phyloP scores from a whole-genome alignment of 352 stramenopile genomes.

The Globisporangium nodosum region DNA sequence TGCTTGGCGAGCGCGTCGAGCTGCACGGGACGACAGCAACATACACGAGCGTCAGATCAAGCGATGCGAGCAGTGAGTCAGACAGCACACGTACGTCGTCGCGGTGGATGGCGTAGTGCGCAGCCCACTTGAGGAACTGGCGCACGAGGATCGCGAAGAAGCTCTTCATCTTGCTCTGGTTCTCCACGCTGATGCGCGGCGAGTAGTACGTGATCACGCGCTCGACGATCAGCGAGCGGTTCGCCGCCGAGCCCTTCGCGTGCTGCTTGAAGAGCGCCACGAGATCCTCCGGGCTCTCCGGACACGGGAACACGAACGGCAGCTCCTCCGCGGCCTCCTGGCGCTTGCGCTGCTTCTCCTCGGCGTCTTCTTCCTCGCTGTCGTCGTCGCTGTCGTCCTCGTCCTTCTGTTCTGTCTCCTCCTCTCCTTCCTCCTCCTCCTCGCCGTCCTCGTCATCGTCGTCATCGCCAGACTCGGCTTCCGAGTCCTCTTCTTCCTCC shows the following conservation, averaged over 20 bases:
- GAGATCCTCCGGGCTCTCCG: conserved; percentile 89
- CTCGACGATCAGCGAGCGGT: conserved; percentile 86
- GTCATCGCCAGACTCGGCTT: conserved; percentile 68
- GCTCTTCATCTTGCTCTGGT: conserved; percentile 95
- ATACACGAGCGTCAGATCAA: conserved; percentile 24
- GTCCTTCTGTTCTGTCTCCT: conserved; percentile 33
- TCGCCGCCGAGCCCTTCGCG: conserved; percentile 64
- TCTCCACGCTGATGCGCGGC: conserved; percentile 90
- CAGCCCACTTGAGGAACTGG: conserved; percentile 90
- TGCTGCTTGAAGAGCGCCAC: conserved; percentile 86
- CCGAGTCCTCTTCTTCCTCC: conserved; percentile 32
- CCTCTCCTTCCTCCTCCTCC: conserved; percentile 48
- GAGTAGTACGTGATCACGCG: conserved; percentile 93
- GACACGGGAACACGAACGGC: conserved; percentile 94
- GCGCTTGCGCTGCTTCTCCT: conserved; percentile 41
- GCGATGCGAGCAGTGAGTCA: neutral
- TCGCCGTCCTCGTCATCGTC: conserved; percentile 57
- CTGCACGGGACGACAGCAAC: conserved; percentile 18
- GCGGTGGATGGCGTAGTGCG: conserved; percentile 65
- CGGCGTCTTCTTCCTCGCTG: conserved; percentile 49
- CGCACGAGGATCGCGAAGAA: conserved; percentile 94
- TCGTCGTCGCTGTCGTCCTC: conserved; percentile 72
- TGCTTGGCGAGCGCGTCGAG: conserved; percentile 79
- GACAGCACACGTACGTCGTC: conserved; percentile 37
- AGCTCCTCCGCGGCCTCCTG: conserved; percentile 70